phyloP scores from a whole-genome alignment of 1,284 basidiomycete genomes.

The Ganoderma multipileum region DNA sequence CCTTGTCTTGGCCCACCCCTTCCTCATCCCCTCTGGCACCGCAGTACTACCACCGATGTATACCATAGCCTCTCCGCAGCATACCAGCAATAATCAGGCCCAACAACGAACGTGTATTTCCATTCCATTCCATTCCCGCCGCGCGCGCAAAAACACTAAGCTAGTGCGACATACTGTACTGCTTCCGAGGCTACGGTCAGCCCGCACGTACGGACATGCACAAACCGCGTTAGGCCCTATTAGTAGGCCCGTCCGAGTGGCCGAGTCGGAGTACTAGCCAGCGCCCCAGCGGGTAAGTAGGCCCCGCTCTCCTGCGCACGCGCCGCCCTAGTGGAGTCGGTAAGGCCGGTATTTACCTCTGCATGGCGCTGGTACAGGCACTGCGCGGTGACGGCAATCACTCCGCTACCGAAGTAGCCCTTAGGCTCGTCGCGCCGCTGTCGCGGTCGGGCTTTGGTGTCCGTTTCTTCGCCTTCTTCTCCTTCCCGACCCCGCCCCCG shows the following conservation, averaged over 20 bases:
- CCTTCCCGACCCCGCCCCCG: slow-evolving; percentile 50
- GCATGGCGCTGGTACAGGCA: not conserved
- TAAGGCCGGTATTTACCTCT: not conserved
- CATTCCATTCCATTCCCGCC: slow-evolving; percentile 14
- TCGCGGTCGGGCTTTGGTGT: slow-evolving; percentile 37
- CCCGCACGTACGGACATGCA: not conserved
- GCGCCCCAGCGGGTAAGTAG: not conserved
- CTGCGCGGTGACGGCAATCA: not conserved
- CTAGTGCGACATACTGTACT: not conserved
- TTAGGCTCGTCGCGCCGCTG: too few species aligned
- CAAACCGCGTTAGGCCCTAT: not conserved
- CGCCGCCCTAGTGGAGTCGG: not conserved
- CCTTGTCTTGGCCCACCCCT: slow-evolving; percentile 19
- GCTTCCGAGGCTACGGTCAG: not conserved
- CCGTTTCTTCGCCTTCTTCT: slow-evolving; percentile 79
- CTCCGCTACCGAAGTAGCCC: slow-evolving; percentile 3
- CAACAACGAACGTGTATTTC: slow-evolving; percentile 27
- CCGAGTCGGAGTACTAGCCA: not conserved
- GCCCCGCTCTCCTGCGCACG: not conserved
- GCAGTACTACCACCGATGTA: slow-evolving; percentile 34
- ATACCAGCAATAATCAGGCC: slow-evolving; percentile 33
- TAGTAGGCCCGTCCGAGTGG: not conserved
- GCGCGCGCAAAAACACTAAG: not conserved
- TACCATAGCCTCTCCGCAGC: slow-evolving; percentile 36
- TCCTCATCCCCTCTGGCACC: slow-evolving; percentile 26